phyloP scores from a whole-genome alignment of 1,284 basidiomycete species.

The Spongispora temasekensis region DNA sequence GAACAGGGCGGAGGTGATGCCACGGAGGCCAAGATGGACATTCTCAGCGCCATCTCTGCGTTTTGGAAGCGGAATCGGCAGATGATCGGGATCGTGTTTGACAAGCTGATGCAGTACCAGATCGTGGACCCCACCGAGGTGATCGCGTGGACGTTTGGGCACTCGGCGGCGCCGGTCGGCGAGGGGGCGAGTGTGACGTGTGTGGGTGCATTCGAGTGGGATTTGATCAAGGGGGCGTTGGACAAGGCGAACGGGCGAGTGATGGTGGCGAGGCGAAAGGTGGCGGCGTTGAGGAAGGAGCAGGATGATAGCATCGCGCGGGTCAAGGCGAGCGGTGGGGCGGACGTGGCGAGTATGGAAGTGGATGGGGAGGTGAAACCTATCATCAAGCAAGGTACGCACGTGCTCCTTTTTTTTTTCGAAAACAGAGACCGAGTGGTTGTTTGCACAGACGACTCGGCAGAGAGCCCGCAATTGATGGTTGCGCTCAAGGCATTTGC shows the following conservation, averaged over 20 bases:
- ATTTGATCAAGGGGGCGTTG: constrained; percentile 75
- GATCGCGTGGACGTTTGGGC: constrained; percentile 80
- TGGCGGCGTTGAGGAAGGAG: constrained; percentile 76
- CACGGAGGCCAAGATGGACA: constrained; percentile 65
- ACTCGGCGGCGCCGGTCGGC: constrained; percentile 38
- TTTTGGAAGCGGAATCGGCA: constrained; percentile 86
- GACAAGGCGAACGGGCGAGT: constrained; percentile 91
- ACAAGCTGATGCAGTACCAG: constrained; percentile 98
- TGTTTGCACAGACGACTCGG: constrained; percentile 45
- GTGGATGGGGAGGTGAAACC: constrained; percentile 68
- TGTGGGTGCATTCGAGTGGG: constrained; percentile 76
- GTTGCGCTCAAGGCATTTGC: constrained; percentile 73
- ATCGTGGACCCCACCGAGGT: constrained; percentile 95
- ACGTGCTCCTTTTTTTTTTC: background rate
- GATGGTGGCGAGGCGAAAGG: constrained; percentile 69
- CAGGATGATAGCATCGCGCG: constrained; percentile 83
- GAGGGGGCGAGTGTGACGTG: constrained; percentile 37
- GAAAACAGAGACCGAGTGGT: background rate
- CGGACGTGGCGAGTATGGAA: constrained; percentile 56
- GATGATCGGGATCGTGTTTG: constrained; percentile 89
- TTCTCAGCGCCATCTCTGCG: constrained; percentile 66
- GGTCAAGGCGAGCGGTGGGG: constrained; percentile 60
- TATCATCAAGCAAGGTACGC: constrained; percentile 30
- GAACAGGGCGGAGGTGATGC: constrained; percentile 35
- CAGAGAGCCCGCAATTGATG: constrained; percentile 65